Evolutionary conservation across 345 rosid species (phyloP), one percentile per base, ranked within the genome.

Genomic region (Sisymbrium altissimum): DNA sequence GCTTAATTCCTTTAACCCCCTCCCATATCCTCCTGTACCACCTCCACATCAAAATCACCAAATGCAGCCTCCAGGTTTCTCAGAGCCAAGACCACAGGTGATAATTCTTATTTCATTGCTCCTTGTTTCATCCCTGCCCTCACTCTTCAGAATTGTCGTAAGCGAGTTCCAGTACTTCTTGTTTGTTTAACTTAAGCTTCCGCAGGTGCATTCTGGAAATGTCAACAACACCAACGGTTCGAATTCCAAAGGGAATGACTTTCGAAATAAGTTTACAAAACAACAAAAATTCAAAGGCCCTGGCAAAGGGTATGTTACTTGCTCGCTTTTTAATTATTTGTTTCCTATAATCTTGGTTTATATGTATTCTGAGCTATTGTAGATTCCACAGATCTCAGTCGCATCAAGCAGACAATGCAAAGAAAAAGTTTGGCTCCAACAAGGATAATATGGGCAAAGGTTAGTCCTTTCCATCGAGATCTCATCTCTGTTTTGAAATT

Each of bases 371-470:
- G 50, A 39, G 62, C 21, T 71, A 64, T 13, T 83, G 79, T 80
- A 83, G 97, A 75, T 75, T 73, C 70, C 84, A 86, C 64, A 86
- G 81, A 35, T 72, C 91, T 54, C 89, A 83, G 60, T 74, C 70
- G 65, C 84, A 78, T 73, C 83, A 77, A 57, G 60, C 5, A 65
- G 65, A 81, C 62, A 82, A 78, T 55, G 61, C 54, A 65, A 87
- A 88, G 82, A 86, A 85, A 64, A 88, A 83, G 72, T 79, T 68
- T 67, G 82, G 82, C 23, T 68, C 36, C 79, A 56, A 78, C 58
- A 81, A 80, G 74, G 80, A 69, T 73, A 73, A 55, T 40, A 74
- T 2, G 52, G 84, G 84, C 23, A 83, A 82, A 85, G 92, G 96
- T 89, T 62, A 56, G 84, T 80, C 38, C 11, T 48, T 69, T 44